Base-by-base conservation (phyloP, 192 early-diverging fungal genomes). In the Coemansia sp. region DNA sequence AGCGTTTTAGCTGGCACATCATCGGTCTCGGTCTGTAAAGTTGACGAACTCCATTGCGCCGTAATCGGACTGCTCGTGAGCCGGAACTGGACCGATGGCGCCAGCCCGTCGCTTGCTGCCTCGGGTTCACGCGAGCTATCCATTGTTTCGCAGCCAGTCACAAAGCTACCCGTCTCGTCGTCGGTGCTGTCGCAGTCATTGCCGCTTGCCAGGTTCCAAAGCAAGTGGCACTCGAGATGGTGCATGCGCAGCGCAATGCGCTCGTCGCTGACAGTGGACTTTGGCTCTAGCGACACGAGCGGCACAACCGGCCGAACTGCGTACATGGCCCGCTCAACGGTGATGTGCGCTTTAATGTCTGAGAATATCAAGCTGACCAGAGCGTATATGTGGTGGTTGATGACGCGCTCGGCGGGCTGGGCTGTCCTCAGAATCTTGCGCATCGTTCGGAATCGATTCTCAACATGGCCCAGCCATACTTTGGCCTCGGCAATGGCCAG, bases 401-500 rank as follows among this genome's bases (percentile, higher is more conserved):
- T 10, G 6, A 27, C 56, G 15, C 29, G 35, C n/a, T 21, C n/a
- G 9, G 26, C n/a, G 12, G 44, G 43, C 7, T 27, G 41, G 46
- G 19, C 53, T 37, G 3, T 22, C 22, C 32, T 11, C 32, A 65
- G 10, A 3, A 56, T 65, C n/a, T 50, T 53, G 40, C 56, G 63
- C 36, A 78, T 58, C 12, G 55, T 27, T n/a, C 53, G 57, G 21
- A 72, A 40, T 1, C 76, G 63, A 12, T 34, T 24, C 1, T 44
- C 37, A 10, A 70, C 60, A 34, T 64, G 63, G 10, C 5, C 40
- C 17, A 39, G 50, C 76, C 76, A 80, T 15, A 8, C 18, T 29
- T 50, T 44, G 3, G 76, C 67, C 17, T 70, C 67, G 33, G 73
- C 76, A 36, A 80, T n/a, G 8, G 76, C 76, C 33, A 80, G 53